Conservation (phyloP, 108 stramenopile genomes). For the Nitzschia sp. region DNA sequence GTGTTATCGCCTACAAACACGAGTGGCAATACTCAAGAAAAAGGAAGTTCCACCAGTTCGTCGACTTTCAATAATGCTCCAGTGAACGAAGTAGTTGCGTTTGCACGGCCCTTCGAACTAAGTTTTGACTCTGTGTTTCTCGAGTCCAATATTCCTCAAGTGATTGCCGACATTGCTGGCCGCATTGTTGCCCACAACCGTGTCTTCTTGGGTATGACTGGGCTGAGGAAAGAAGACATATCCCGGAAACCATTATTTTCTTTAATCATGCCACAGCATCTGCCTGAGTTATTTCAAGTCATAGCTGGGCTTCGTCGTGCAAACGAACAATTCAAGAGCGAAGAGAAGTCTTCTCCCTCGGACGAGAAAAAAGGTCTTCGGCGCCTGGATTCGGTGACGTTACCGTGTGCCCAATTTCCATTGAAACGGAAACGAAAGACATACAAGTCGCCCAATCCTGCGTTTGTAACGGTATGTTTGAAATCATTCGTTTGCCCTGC, state of each 20-base stretch:
- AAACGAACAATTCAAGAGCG: slow-evolving; percentile 8
- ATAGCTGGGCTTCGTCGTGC: slow-evolving; percentile 60
- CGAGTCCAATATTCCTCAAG: slow-evolving; percentile 79
- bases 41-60: no score
- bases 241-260: slow-evolving; percentile 71
- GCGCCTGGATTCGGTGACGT: slow-evolving; percentile 42
- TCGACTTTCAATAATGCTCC: slow-evolving; percentile 32
- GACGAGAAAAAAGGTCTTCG: neutral
- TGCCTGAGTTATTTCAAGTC: slow-evolving; percentile 72
- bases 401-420: slow-evolving; percentile 49
- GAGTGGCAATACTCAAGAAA: slow-evolving; percentile 19
- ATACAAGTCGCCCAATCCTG: neutral
- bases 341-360: no score
- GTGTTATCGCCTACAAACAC: slow-evolving; percentile 13
- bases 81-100: slow-evolving; percentile 29
- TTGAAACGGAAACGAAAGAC: slow-evolving; percentile 11
- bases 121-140: slow-evolving; percentile 77
- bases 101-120: slow-evolving; percentile 52
- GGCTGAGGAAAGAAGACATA: slow-evolving; percentile 49
- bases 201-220: slow-evolving; percentile 68
- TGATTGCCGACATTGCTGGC: slow-evolving; percentile 77
- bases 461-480: slow-evolving; percentile 2
- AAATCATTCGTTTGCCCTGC: no score
- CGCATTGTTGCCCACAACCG: slow-evolving; percentile 77
- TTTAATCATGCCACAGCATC: slow-evolving; percentile 66